Percentiles rank a stretch among this genome's conserved stretches.
phyloP scores from a whole-genome alignment of 208 protist genomes.

The Acanthamoeba royreba region DNA sequence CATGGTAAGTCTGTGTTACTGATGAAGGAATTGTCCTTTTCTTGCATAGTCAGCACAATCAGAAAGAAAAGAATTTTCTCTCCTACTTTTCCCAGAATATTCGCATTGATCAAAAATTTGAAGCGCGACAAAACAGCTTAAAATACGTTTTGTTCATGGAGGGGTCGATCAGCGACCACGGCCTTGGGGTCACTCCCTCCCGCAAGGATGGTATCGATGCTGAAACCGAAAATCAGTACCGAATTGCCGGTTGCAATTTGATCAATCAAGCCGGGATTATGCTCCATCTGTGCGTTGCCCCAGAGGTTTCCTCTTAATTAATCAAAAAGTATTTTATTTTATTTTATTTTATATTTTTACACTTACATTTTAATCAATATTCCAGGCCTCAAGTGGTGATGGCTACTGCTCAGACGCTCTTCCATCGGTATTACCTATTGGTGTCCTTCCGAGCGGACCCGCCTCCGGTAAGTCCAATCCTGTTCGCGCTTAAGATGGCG shows the following conservation, averaged over 20 bases:
- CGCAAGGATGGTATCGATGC: constrained; percentile 7
- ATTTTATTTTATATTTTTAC: neutral
- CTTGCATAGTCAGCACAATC: too few species aligned
- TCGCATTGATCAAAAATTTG: too few species aligned
- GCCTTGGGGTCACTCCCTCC: neutral
- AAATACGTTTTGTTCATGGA: too few species aligned
- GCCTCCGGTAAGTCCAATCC: neutral
- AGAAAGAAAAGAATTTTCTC: too few species aligned
- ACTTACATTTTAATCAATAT: neutral
- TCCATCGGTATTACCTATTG: constrained; percentile 65
- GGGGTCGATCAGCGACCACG: too few species aligned
- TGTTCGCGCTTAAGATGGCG: neutral
- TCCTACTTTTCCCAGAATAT: too few species aligned
- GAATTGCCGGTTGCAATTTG: constrained; percentile 60
- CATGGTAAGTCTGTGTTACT: too few species aligned
- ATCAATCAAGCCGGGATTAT: constrained; percentile 70
- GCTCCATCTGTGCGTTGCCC: constrained; percentile 42
- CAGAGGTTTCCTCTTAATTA: neutral
- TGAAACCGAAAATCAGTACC: neutral
- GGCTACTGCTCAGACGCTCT: constrained; percentile 54
- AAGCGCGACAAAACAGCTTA: too few species aligned
- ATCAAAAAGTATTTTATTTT: neutral
- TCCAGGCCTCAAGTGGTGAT: constrained; percentile 55
- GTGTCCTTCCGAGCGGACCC: neutral
- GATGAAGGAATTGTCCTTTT: too few species aligned